Base-by-base conservation (phyloP, 257 asterid genomes). In the Solanum microdontum region DNA sequence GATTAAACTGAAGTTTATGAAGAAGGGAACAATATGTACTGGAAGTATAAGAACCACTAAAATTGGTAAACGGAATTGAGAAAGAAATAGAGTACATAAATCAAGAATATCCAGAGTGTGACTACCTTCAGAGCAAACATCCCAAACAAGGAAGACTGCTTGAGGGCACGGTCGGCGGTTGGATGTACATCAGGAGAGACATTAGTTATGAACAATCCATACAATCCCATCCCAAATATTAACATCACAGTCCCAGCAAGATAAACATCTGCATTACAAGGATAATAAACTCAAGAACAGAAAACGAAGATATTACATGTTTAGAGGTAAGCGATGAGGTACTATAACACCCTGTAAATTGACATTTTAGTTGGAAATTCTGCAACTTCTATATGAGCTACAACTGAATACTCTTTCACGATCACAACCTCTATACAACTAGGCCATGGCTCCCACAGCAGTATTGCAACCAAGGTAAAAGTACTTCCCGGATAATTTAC, bases 171-270 rank as follows among this genome's bases (percentile, higher is more conserved):
- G 84, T 96, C 99, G 11, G 5, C 24, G 28, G 88, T 48, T 28
- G 98, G 89, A 17, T 92, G 87, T 26, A 91, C 93, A 79, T 93
- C 87, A 68, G 91, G 91, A 70, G 94, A 87, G 88, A 91, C 94
- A 51, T 96, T 96, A 83, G 97, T 92, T 90, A 96, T 96, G 88
- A 96, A 96, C 39, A 96, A 89, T 64, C 98, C 99, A 55, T 96
- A 95, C 92, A 97, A 87, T 58, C 99, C 99, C 99, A 95, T 97
- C 48, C 98, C 99, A 60, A 97, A 97, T 88, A 97, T 97, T 58
- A 97, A 87, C 98, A 97, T 97, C 32, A 97, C 98, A 7, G 98
- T 95, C 90, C 99, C 99, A 77, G 98, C 99, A 88, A 96, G 98
- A 88, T 95, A 95, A 76, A 94, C 95, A 90, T 95, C 98, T 95